Conservation (phyloP, 116 monocot genomes). For the Dioscorea cayenensis region DNA sequence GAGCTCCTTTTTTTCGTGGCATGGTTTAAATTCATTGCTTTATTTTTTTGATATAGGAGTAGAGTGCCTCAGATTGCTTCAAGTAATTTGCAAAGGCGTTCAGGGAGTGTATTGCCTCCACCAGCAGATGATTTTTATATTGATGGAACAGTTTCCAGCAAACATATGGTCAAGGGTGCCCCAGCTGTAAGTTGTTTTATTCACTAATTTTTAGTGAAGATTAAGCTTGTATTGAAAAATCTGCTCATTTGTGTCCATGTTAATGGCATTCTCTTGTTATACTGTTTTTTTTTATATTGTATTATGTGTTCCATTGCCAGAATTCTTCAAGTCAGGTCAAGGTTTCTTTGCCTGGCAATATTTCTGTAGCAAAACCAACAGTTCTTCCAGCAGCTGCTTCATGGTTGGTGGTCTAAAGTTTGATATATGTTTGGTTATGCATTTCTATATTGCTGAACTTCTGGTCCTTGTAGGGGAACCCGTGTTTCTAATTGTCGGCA, state of each 20-base stretch:
- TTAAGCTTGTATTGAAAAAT: no score
- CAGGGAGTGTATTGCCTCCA: slow-evolving; percentile 55
- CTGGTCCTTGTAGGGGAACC: slow-evolving; percentile 42
- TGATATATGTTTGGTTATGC: not conserved
- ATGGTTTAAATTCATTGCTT: not conserved
- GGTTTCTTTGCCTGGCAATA: slow-evolving; percentile 24
- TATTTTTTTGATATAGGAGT: slow-evolving; percentile 17
- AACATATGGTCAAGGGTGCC: slow-evolving; percentile 23
- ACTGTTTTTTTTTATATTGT: not conserved
- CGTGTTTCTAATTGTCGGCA: slow-evolving; percentile 33
- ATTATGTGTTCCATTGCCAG: slow-evolving; percentile 13
- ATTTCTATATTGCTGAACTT: slow-evolving; percentile 7
- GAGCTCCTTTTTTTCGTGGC: no score
- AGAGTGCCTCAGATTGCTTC: slow-evolving; percentile 52
- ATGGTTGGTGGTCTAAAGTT: slow-evolving; percentile 42
- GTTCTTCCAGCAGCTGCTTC: slow-evolving; percentile 81
- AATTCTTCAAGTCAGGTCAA: slow-evolving; percentile 26
- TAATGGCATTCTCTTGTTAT: not conserved
- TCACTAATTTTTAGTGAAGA: not conserved
- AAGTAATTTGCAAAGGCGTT: slow-evolving; percentile 40
- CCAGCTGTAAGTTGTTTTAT: slow-evolving; percentile 34
- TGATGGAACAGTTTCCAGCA: slow-evolving; percentile 16
- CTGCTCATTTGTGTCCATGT: no score
- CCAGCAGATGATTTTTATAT: slow-evolving; percentile 55
- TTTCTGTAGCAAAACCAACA: slow-evolving; percentile 25